Percentiles rank a stretch among this genome's conserved stretches.
Conservation (phyloP, 495 filamentous ascomycete genomes). For the Penicillium subrubescens region DNA sequence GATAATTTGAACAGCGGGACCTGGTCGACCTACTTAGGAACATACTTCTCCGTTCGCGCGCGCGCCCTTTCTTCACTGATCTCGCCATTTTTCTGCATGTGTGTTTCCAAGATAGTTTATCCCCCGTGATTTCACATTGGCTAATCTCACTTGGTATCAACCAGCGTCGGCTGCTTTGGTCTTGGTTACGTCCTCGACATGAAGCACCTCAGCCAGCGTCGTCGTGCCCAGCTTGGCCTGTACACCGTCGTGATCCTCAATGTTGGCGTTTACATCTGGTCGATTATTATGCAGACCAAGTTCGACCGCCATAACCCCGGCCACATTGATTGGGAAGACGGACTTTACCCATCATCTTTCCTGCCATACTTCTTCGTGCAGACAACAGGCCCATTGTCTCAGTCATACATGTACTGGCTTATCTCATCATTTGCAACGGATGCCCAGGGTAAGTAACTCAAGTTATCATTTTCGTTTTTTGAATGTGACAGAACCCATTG, state of each 20-base stretch:
- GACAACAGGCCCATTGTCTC: slow-evolving; percentile 33
- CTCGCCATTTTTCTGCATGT: slow-evolving; percentile 39
- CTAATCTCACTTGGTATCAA: neutral
- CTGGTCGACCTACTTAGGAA: slow-evolving; percentile 33
- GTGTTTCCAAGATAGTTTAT: slow-evolving; percentile 3
- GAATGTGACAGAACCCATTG: neutral
- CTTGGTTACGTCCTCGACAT: slow-evolving; percentile 37
- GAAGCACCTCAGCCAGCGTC: slow-evolving; percentile 32
- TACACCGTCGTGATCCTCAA: slow-evolving; percentile 33
- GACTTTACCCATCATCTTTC: slow-evolving; percentile 28
- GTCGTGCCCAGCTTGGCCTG: slow-evolving; percentile 33
- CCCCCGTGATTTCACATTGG: neutral
- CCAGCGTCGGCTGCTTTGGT: slow-evolving; percentile 35
- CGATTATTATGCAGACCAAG: slow-evolving; percentile 32
- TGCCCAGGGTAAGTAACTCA: slow-evolving; percentile 27
- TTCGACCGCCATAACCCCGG: slow-evolving; percentile 31
- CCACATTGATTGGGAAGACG: slow-evolving; percentile 30
- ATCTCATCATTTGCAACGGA: slow-evolving; percentile 34
- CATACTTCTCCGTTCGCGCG: slow-evolving; percentile 34
- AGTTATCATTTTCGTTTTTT: too few relatives aligned
- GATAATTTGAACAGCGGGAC: slow-evolving; percentile 23
- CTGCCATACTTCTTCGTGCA: slow-evolving; percentile 38
- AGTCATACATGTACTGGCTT: slow-evolving; percentile 39
- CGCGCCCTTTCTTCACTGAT: slow-evolving; percentile 35
- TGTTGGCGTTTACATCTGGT: slow-evolving; percentile 34